A percentile compares a stretch with the other conserved stretches of the same genome.
Evolutionary conservation across 176 grass and related monocot genomes (phyloP).

Genomic region (Thinopyrum elongatum): DNA sequence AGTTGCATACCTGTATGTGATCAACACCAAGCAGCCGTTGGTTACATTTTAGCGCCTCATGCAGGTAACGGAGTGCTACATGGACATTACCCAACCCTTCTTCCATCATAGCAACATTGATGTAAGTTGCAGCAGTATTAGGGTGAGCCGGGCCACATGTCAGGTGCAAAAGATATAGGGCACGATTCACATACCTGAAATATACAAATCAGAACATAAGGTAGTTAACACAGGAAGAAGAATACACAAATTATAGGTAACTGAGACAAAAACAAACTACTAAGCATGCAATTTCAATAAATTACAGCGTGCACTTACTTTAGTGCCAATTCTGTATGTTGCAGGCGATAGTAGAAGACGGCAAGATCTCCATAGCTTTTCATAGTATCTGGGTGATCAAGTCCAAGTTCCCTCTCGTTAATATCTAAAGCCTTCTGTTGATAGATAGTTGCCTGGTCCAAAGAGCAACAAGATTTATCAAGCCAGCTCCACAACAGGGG

Average conservation of each 20-base stretch:
- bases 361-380: conserved; percentile 99
- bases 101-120: conserved; percentile 99
- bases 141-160: conserved; percentile 96
- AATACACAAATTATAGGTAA: conserved; percentile 15
- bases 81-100: conserved; percentile 98
- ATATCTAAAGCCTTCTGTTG: conserved; percentile 99
- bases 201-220: conserved; percentile 15
- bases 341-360: conserved; percentile 99
- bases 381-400: conserved; percentile 99
- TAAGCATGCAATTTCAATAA: conserved; percentile 25
- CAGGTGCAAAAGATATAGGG: conserved; percentile 90
- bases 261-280: conserved; percentile 7
- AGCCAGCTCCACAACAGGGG: conserved; percentile 17
- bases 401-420: conserved; percentile 97
- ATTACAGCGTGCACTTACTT: conserved; percentile 56
- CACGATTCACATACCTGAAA: conserved; percentile 95
- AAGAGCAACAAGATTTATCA: conserved; percentile 31
- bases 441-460: conserved; percentile 91
- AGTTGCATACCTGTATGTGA: conserved; percentile 89
- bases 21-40: conserved; percentile 89
- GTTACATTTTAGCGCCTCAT: conserved; percentile 97
- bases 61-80: conserved; percentile 91
- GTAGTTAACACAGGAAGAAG: conserved; percentile 5
- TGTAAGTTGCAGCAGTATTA: conserved; percentile 98
- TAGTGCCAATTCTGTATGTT: conserved; percentile 94